Base-by-base conservation (phyloP, 495 filamentous ascomycete species). In the Astrocystis sublimbata region DNA sequence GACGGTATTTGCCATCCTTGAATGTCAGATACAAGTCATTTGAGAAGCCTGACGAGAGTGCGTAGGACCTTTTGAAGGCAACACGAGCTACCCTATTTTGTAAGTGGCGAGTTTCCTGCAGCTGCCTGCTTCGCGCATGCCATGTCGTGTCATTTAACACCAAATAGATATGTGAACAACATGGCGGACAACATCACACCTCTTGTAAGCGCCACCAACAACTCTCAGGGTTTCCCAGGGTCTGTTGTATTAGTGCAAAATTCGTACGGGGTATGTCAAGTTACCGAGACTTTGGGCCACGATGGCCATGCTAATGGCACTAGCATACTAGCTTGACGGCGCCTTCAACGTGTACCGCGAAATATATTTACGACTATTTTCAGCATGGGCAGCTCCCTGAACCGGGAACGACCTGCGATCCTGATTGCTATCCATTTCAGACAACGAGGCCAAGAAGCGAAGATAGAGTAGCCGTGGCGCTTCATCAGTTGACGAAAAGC, bases 111-210 rank as follows among this genome's bases (percentile, higher is more conserved):
- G 19, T 8, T 30, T 15, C 4, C 2, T n/a, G n/a, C n/a, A n/a
- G n/a, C n/a, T n/a, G 2, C 21, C 2, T 49, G 4, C 3, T 49
- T 49, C 21, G n/a, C 23, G 4, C n/a, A 17, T 54, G 12, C 21
- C 8, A 28, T 13, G 26, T 13, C 6, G 15, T 17, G 36, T 36
- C 3, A 40, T 8, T 30, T 60, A 38, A 60, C 43, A 19, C 2
- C 15, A n/a, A 38, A 38, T 12, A 60, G 57, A 21, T 81, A 81
- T 50, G 66, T 87, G 5, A 78, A 75, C 31, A 88, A 85, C 40
- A 77, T 75, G 6, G 80, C 76, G 5, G 86, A 88, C 61, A 85
- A 85, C 13, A 78, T 86, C 2, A 79, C 84, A 9, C 85, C 85
- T 3, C 60, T 83, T 5, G 54, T 74, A 13, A 80, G 75, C 46